Base-by-base conservation (phyloP, 305 asterid genomes). In the Fraxinus angustifolia region DNA sequence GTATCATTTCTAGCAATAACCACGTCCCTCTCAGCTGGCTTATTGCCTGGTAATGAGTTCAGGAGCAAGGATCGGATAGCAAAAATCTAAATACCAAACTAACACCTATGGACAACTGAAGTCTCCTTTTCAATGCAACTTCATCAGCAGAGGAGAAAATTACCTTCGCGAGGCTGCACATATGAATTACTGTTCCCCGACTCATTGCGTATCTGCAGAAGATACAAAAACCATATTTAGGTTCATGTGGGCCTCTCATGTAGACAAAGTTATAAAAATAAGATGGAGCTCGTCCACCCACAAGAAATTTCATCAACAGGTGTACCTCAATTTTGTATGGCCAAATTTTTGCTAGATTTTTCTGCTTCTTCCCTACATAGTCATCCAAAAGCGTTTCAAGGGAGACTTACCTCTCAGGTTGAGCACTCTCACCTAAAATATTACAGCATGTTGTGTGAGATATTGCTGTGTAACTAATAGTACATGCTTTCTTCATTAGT, bases 1-100 rank as follows among this genome's bases (percentile, higher is more conserved):
- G 19, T 89, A 81, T 90, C 95, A 86, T 88, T 78, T 83, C 88
- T 91, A 74, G 90, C 92, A 89, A 92, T 90, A 86, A 92, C 95
- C 65, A 91, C 86, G 78, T 91, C 92, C 87, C 88, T 92, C 48
- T 93, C 97, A 60, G 86, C 90, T 48, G 79, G 85, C 62, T 86
- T 93, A 79, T 87, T 83, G 62, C 85, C 97, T 91, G 84, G 31
- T 85, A 79, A 42, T 33, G 70, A 45, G 78, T 73, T 78, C n/a
- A 23, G 23, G n/a, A 67, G 60, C 68, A 65, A 70, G 75, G 34
- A 17, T 53, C 31, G 14, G 10, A 36, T 71, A 35, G 60, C 17
- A 53, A 40, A 77, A 62, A 26, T 45, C 42, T 82, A 60, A 14
- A 16, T 1, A 21, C 60, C 56, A 80, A 76, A 42, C 73, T 56